Conservation (phyloP, 441 rosid species). For the Biscutella laevigata region DNA sequence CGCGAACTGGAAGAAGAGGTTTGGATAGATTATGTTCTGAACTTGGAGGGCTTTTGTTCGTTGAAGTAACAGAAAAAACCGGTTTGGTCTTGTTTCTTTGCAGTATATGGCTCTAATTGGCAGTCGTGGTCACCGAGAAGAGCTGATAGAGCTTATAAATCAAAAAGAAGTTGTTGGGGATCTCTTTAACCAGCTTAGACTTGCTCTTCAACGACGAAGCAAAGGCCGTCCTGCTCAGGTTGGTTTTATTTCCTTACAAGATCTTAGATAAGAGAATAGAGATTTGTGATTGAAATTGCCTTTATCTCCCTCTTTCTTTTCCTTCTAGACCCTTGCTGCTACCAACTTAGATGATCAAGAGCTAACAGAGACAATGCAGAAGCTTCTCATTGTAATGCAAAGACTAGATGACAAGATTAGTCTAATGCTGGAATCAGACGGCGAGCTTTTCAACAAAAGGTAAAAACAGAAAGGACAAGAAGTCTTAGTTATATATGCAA, state of each 20-base stretch:
- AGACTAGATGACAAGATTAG: conserved; percentile 81
- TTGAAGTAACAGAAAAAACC: neutral
- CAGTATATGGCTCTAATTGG: conserved; percentile 77
- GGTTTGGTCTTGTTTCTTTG: conserved; percentile 16
- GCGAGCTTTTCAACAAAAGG: conserved; percentile 87
- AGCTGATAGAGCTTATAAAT: conserved; percentile 72
- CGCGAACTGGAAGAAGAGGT: conserved; percentile 97
- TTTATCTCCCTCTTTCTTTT: conserved; percentile 6
- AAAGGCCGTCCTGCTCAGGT: conserved; percentile 89
- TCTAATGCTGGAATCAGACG: conserved; percentile 79
- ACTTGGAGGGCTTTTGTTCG: neutral
- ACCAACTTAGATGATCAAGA: conserved; percentile 81
- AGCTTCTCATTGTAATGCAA: conserved; percentile 91
- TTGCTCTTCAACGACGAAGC: conserved; percentile 73
- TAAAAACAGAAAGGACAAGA: conserved; percentile 13
- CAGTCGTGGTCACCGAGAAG: conserved; percentile 58
- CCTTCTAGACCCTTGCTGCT: conserved; percentile 76
- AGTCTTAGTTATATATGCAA: neutral
- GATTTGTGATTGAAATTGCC: neutral
- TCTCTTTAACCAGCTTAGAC: conserved; percentile 90
- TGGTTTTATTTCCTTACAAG: conserved; percentile 26
- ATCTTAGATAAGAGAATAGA: neutral
- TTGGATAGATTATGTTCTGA: neutral
- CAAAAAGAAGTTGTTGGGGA: conserved; percentile 86
- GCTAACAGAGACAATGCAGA: conserved; percentile 83